These are phyloP conservation scores for Aspergillaceae sp. DNA, from an alignment of 2,329 filamentous ascomycete genomes.

Conservation along the genomic window DNA sequence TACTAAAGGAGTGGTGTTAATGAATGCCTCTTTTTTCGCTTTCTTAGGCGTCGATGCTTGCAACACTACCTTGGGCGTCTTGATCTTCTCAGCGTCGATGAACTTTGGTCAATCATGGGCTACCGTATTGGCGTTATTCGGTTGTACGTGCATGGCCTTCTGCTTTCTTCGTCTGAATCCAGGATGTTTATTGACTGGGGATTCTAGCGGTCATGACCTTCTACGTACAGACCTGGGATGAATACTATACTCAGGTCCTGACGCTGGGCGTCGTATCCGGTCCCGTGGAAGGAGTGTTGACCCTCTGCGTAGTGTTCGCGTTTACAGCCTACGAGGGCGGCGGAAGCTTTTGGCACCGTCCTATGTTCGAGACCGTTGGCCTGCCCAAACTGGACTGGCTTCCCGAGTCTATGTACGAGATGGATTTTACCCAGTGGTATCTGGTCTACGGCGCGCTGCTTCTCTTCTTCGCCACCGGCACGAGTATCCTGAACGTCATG, in stretches of 20 bases:
- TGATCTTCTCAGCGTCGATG: conserved; percentile 85
- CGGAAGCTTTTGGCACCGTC: conserved; percentile 85
- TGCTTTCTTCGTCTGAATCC: not conserved
- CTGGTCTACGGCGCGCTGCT: conserved; percentile 77
- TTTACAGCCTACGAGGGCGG: conserved; percentile 79
- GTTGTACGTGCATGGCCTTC: conserved; percentile 48
- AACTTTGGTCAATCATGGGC: conserved; percentile 90
- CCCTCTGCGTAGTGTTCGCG: conserved; percentile 70
- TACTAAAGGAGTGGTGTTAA: not conserved
- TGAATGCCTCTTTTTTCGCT: too few species aligned
- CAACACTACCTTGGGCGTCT: conserved; percentile 87
- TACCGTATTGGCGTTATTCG: conserved; percentile 75
- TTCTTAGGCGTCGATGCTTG: conserved; percentile 69
- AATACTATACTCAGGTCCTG: conserved; percentile 95
- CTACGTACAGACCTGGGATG: conserved; percentile 98
- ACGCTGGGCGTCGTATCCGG: conserved; percentile 88
- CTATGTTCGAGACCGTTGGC: conserved; percentile 64
- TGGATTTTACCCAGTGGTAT: conserved; percentile 88
- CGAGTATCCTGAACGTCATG: conserved; percentile 72
- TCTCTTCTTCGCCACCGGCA: conserved; percentile 71
- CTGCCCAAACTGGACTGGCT: conserved; percentile 57
- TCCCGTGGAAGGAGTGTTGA: conserved; percentile 87
- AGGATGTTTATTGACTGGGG: conserved; percentile 4
- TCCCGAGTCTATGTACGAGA: conserved; percentile 62
- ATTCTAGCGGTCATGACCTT: conserved; percentile 74